A percentile compares a stretch with the other conserved stretches of the same genome.
Conservation (phyloP, 306 rosid genomes). For the Quercus variabilis region DNA sequence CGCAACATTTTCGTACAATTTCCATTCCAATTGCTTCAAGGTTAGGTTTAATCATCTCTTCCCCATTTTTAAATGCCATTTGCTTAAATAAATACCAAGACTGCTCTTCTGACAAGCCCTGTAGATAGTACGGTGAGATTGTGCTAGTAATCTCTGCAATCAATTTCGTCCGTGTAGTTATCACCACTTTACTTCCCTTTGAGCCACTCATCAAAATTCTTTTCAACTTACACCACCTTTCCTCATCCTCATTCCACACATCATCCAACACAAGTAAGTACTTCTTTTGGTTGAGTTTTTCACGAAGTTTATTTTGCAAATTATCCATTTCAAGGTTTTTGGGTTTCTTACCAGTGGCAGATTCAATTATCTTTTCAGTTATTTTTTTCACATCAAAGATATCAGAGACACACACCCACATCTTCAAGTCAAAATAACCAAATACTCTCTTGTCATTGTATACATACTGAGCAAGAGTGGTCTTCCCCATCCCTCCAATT, state of each 20-base stretch:
- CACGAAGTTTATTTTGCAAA: no score
- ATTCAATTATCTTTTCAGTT: neutral
- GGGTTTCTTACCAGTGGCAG: accelerated
- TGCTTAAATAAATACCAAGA: neutral
- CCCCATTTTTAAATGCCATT: neutral
- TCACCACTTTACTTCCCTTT: neutral
- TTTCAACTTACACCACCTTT: neutral
- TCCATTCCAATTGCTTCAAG: neutral
- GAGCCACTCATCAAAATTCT: neutral
- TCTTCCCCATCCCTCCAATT: neutral
- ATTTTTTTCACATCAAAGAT: neutral
- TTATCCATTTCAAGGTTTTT: accelerated
- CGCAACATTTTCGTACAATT: neutral
- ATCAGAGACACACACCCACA: neutral
- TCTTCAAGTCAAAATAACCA: no score
- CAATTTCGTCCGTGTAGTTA: neutral
- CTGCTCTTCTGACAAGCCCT: neutral
- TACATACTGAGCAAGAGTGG: neutral
- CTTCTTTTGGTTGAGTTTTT: neutral
- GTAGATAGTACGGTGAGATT: accelerated
- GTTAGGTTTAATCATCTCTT: neutral
- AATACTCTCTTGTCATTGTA: neutral
- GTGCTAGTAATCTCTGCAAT: neutral
- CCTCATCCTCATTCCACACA: neutral
- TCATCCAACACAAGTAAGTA: neutral